These are phyloP conservation scores for Xanthoconium separans DNA, from an alignment of 1,284 basidiomycete species.

Conservation along the genomic window DNA sequence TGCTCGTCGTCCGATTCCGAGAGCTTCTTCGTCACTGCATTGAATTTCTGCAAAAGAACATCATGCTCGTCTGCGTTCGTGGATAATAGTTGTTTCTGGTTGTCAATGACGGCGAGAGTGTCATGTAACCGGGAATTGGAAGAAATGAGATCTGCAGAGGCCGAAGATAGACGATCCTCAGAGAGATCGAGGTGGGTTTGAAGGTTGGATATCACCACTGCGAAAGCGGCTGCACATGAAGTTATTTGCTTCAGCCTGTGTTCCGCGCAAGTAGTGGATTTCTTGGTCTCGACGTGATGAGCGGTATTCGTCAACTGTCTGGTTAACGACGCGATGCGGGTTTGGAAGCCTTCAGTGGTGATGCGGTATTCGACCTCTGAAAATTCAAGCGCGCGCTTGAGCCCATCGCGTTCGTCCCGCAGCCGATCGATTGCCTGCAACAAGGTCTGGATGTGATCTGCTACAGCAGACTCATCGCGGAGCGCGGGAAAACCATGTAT, in stretches of 20 bases:
- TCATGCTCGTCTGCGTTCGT: conserved; percentile 9
- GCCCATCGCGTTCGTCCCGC: conserved; percentile 66
- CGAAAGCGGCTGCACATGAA: conserved; percentile 32
- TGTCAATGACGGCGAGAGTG: conserved; percentile 17
- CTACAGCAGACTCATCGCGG: conserved; percentile 36
- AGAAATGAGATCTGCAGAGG: conserved; percentile 14
- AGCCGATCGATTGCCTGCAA: conserved; percentile 64
- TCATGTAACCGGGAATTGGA: conserved; percentile 16
- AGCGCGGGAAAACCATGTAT: conserved; percentile 1
- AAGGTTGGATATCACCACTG: conserved; percentile 39
- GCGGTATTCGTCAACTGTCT: conserved; percentile 17
- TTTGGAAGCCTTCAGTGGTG: conserved; percentile 57
- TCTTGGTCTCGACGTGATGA: background rate
- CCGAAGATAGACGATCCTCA: conserved; percentile 13
- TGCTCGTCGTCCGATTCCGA: conserved; percentile 20
- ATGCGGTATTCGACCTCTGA: conserved; percentile 70
- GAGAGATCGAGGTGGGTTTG: conserved; percentile 30
- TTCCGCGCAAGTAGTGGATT: background rate
- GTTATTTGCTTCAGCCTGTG: conserved; percentile 33
- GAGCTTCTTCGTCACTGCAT: conserved; percentile 17
- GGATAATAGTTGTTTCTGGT: conserved; percentile 9
- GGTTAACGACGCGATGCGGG: conserved; percentile 30
- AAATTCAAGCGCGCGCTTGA: conserved; percentile 69
- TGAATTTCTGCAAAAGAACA: conserved; percentile 16
- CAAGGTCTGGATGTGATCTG: conserved; percentile 50